Conservation (phyloP, 768 basidiomycete genomes). For the Tylopilus sp. region DNA sequence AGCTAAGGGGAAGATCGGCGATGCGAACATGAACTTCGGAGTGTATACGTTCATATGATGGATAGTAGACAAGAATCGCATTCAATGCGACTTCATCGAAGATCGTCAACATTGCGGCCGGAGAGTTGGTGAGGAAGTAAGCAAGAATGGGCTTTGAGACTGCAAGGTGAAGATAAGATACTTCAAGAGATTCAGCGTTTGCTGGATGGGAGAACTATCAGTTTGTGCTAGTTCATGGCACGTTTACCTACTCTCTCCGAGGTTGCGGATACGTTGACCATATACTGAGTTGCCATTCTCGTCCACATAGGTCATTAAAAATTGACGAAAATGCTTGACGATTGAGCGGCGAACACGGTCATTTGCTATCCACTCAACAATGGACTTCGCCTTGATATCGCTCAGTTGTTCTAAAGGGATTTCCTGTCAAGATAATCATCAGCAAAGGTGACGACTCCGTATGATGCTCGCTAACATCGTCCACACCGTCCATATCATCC, state of each 20-base stretch:
- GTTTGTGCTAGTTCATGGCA: slow-evolving; percentile 1
- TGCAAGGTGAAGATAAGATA: slow-evolving; percentile 94
- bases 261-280: slow-evolving; percentile 85
- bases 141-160: slow-evolving; percentile 92
- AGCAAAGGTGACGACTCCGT: slow-evolving; percentile 5
- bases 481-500: slow-evolving; percentile 87
- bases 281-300: slow-evolving; percentile 91
- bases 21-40: slow-evolving; percentile 97
- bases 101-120: slow-evolving; percentile 86
- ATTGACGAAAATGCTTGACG: slow-evolving; percentile 88
- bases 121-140: slow-evolving; percentile 96
- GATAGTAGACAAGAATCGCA: slow-evolving; percentile 93
- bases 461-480: slow-evolving; percentile 57
- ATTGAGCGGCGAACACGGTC: slow-evolving; percentile 90
- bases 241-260: slow-evolving; percentile 81
- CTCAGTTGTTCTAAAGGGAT: slow-evolving; percentile 93
- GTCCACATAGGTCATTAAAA: slow-evolving; percentile 94
- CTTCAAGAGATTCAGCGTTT: slow-evolving; percentile 96
- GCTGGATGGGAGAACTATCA: slow-evolving; percentile 44
- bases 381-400: slow-evolving; percentile 96
- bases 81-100: slow-evolving; percentile 95
- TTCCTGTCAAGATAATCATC: slow-evolving; percentile 51
- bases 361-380: slow-evolving; percentile 96
- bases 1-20: slow-evolving; percentile 85
- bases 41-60: slow-evolving; percentile 94